phyloP scores from a whole-genome alignment of 768 basidiomycete species.

The Suillus discolor region DNA sequence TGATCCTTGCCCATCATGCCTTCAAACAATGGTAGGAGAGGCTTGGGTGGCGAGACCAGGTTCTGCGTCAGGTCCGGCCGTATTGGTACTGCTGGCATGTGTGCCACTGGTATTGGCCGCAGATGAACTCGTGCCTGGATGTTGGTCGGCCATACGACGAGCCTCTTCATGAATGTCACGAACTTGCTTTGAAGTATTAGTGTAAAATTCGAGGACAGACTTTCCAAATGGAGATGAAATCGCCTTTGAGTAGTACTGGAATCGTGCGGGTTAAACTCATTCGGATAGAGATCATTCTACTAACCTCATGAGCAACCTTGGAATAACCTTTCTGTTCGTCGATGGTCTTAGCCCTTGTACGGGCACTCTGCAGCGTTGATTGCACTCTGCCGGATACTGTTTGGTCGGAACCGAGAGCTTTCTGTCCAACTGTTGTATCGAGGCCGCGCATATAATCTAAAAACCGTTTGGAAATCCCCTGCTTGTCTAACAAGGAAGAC shows the following conservation, averaged over 20 bases:
- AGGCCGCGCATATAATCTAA: constrained; percentile 73
- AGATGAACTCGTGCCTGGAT: constrained; percentile 18
- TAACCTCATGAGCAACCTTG: constrained; percentile 69
- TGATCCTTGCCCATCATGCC: not conserved
- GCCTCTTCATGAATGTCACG: constrained; percentile 95
- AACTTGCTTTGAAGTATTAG: constrained; percentile 84
- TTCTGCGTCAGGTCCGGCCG: constrained; percentile 11
- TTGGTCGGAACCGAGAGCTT: constrained; percentile 76
- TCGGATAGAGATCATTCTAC: constrained; percentile 10
- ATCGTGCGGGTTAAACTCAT: constrained; percentile 1
- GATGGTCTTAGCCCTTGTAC: constrained; percentile 68
- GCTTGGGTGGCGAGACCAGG: constrained; percentile 16
- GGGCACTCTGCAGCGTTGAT: constrained; percentile 61
- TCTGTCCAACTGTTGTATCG: constrained; percentile 70
- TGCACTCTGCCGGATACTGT: constrained; percentile 78
- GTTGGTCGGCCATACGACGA: constrained; percentile 65
- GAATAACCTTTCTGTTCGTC: constrained; percentile 82
- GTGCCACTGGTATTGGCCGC: constrained; percentile 5
- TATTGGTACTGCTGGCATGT: not conserved
- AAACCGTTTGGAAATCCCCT: constrained; percentile 89
- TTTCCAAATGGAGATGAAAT: constrained; percentile 76
- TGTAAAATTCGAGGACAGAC: constrained; percentile 83
- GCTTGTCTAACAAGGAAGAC: constrained; percentile 50
- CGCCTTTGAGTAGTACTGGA: constrained; percentile 77
- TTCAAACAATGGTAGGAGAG: not conserved